phyloP scores from a whole-genome alignment of 352 stramenopile species.

The Phytophthora crassamura region DNA sequence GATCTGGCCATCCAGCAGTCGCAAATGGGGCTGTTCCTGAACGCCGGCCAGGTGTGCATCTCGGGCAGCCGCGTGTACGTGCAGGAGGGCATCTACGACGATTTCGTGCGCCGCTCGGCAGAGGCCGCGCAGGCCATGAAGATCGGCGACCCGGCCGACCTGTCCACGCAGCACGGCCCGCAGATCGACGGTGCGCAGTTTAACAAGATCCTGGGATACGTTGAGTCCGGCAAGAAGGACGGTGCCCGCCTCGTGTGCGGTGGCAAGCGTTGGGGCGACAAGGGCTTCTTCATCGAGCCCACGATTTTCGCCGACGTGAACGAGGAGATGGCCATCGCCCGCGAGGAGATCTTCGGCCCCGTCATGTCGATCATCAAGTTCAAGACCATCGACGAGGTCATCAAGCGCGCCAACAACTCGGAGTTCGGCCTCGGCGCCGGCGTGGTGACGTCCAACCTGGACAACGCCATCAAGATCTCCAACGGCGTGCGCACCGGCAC shows the following conservation, averaged over 20 bases:
- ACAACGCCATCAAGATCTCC: slow-evolving; percentile 85
- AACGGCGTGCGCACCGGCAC: slow-evolving; percentile 89
- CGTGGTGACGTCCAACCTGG: slow-evolving; percentile 89
- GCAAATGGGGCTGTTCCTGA: slow-evolving; percentile 78
- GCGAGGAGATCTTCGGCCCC: slow-evolving; percentile 93
- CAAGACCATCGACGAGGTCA: slow-evolving; percentile 90
- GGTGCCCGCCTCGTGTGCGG: slow-evolving; percentile 83
- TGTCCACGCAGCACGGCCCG: slow-evolving; percentile 47
- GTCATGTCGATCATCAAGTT: slow-evolving; percentile 92
- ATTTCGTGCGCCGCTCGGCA: slow-evolving; percentile 77
- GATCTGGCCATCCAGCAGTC: slow-evolving; percentile 55
- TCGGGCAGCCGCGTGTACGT: slow-evolving; percentile 87
- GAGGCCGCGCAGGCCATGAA: slow-evolving; percentile 58
- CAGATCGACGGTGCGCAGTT: slow-evolving; percentile 73
- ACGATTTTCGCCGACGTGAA: slow-evolving; percentile 90
- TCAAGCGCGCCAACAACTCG: slow-evolving; percentile 86
- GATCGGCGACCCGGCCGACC: slow-evolving; percentile 58
- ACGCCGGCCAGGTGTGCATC: slow-evolving; percentile 89
- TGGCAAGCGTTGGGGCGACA: slow-evolving; percentile 67
- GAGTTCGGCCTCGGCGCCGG: slow-evolving; percentile 88
- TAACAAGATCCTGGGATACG: slow-evolving; percentile 83
- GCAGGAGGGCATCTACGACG: slow-evolving; percentile 85
- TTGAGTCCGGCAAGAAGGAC: slow-evolving; percentile 75
- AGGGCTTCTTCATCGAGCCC: slow-evolving; percentile 91
- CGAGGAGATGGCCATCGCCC: slow-evolving; percentile 86